Evolutionary conservation across 2,329 filamentous ascomycete species (phyloP).

Genomic region (Penicillium nordicum): DNA sequence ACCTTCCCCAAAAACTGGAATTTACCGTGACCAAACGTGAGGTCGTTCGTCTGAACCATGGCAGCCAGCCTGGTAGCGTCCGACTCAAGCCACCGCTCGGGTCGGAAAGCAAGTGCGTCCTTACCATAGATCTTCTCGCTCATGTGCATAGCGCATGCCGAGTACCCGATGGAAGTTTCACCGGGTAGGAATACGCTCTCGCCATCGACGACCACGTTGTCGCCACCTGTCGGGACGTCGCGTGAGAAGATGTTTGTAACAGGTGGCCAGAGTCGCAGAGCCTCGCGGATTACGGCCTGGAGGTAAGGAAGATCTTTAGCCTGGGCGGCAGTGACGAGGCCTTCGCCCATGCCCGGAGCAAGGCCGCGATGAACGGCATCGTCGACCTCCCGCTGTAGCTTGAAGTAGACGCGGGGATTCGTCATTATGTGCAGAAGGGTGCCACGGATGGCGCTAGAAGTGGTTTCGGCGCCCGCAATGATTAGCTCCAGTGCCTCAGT

Average conservation of each 20-base stretch:
- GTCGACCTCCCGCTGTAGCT: slow-evolving; percentile 21
- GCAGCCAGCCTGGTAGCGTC: slow-evolving; percentile 8
- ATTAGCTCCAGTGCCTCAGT: slow-evolving; percentile 19
- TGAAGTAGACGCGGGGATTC: slow-evolving; percentile 15
- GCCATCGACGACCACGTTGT: slow-evolving; percentile 14
- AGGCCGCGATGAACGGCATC: slow-evolving; percentile 5
- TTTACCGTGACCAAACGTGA: slow-evolving; percentile 17
- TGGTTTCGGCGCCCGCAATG: slow-evolving; percentile 22
- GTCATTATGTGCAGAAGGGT: slow-evolving; percentile 16
- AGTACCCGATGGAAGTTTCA: slow-evolving; percentile 14
- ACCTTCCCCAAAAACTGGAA: slow-evolving; percentile 19
- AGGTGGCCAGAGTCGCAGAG: slow-evolving; percentile 20
- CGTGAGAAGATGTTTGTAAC: slow-evolving; percentile 17
- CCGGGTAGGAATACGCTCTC: slow-evolving; percentile 17
- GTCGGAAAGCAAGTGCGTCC: slow-evolving; percentile 16
- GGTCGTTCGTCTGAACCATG: slow-evolving; percentile 16
- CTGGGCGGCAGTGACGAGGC: slow-evolving; percentile 17
- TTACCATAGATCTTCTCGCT: slow-evolving; percentile 17
- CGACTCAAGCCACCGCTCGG: slow-evolving; percentile 17
- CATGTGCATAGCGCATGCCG: slow-evolving; percentile 16
- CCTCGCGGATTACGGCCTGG: slow-evolving; percentile 29
- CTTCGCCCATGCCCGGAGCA: slow-evolving; percentile 2
- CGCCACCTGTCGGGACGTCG: slow-evolving; percentile 14
- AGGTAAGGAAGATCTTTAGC: slow-evolving; percentile 30
- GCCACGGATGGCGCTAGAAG: slow-evolving; percentile 15